Conservation (phyloP, 352 stramenopile genomes). For the Pythium grandisporangium region DNA sequence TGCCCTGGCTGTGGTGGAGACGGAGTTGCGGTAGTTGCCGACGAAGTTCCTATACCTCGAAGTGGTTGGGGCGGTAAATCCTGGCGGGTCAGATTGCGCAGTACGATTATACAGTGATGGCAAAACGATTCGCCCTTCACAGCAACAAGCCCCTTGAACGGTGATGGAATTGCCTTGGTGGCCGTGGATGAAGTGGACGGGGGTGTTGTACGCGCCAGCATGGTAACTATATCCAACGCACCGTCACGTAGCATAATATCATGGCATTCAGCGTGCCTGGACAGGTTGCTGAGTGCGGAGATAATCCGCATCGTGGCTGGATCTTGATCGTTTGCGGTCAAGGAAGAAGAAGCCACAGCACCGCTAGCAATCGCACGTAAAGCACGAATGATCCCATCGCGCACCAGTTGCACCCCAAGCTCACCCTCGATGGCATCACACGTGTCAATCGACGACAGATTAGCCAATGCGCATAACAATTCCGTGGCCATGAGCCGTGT, state of each 20-base stretch:
- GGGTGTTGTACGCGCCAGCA: constrained; percentile 17
- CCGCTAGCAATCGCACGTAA: constrained; percentile 51
- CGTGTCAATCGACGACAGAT: too few species aligned
- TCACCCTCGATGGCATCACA: too few species aligned
- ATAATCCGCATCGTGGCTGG: constrained; percentile 40
- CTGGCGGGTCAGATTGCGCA: constrained; percentile 58
- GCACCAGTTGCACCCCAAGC: constrained; percentile 40
- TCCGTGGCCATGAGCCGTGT: constrained; percentile 49
- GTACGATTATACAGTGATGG: constrained; percentile 46
- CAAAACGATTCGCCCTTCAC: constrained; percentile 62
- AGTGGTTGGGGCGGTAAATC: too few species aligned
- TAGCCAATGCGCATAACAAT: constrained; percentile 59
- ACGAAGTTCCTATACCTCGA: too few species aligned
- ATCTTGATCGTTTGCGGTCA: constrained; percentile 1
- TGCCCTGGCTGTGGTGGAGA: background rate
- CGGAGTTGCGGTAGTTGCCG: too few species aligned
- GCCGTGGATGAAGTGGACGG: too few species aligned
- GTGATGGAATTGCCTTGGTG: constrained; percentile 17
- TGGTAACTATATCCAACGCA: constrained; percentile 39
- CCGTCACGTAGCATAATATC: constrained; percentile 72
- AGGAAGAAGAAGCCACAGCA: too few species aligned
- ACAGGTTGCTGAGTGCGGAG: constrained; percentile 57
- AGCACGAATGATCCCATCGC: constrained; percentile 60
- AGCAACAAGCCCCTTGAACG: constrained; percentile 47
- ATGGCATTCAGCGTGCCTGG: constrained; percentile 42